Evolutionary conservation across 768 basidiomycete species (phyloP).

Genomic region (Suillus paluster): DNA sequence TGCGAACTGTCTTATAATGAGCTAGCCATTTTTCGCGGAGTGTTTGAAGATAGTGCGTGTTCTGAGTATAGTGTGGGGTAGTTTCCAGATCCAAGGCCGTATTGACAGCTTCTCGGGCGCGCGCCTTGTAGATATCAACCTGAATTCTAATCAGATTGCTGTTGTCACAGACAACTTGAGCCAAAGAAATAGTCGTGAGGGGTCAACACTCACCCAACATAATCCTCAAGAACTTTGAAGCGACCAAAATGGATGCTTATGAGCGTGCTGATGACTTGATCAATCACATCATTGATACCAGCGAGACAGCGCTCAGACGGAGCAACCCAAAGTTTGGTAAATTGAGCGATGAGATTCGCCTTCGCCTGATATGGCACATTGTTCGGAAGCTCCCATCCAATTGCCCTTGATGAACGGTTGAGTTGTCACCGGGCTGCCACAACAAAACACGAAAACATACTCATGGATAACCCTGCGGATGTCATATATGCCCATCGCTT

Average conservation of each 20-base stretch:
- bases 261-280: conserved; percentile 31
- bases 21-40: conserved; percentile 30
- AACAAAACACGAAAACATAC: conserved; percentile 26
- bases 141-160: conserved; percentile 35
- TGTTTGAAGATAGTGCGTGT: conserved; percentile 24
- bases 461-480: conserved; percentile 39
- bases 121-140: conserved; percentile 31
- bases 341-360: conserved; percentile 37
- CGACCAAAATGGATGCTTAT: conserved; percentile 43
- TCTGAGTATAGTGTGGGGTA: conserved; percentile 44
- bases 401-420: conserved; percentile 31
- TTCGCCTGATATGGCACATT: conserved; percentile 48
- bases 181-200: neutral
- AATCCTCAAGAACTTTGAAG: conserved; percentile 39
- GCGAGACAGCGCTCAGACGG: conserved; percentile 42
- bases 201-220: conserved; percentile 38
- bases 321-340: conserved; percentile 40
- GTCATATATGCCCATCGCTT: conserved; percentile 34
- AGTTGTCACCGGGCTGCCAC: neutral
- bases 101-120: conserved; percentile 30
- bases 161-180: neutral
- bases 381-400: conserved; percentile 47
- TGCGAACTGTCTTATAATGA: conserved; percentile 25
- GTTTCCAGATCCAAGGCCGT: conserved; percentile 44
- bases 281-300: conserved; percentile 34